Evolutionary conservation across 352 stramenopile species (phyloP).

Genomic region (Lagenidium sp.): DNA sequence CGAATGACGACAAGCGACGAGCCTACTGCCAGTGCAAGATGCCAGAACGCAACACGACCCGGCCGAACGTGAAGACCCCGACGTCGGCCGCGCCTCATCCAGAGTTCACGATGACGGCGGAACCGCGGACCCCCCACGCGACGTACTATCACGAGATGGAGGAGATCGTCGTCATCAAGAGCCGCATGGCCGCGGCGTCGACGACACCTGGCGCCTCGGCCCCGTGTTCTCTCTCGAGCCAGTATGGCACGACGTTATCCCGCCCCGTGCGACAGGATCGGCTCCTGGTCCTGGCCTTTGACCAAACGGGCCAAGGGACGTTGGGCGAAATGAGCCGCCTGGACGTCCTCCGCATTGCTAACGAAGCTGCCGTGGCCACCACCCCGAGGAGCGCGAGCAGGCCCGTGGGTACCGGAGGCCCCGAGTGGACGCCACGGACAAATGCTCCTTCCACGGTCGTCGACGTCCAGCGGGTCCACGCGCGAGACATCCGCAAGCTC

Average conservation of each 20-base stretch:
- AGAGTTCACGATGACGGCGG: too few relatives aligned
- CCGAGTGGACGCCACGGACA: not conserved
- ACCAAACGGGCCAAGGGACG: slow-evolving; percentile 32
- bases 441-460: slow-evolving; percentile 7
- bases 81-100: too few relatives aligned
- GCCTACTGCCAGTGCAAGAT: too few relatives aligned
- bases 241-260: too few relatives aligned
- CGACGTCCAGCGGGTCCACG: slow-evolving; percentile 46
- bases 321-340: slow-evolving; percentile 46
- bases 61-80: too few relatives aligned
- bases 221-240: too few relatives aligned
- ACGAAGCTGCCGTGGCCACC: slow-evolving; percentile 23
- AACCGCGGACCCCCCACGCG: too few relatives aligned
- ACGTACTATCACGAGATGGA: slow-evolving; percentile 7
- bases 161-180: not conserved
- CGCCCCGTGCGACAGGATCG: too few relatives aligned
- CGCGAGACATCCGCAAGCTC: slow-evolving; percentile 65
- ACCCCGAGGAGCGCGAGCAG: not conserved
- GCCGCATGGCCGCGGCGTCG: not conserved
- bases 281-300: slow-evolving; percentile 30
- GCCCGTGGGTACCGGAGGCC: not conserved
- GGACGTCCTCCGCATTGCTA: slow-evolving; percentile 45
- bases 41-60: too few relatives aligned
- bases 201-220: slow-evolving; percentile 2
- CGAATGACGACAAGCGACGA: too few relatives aligned